Evolutionary conservation across 805 yeast genomes (phyloP), one percentile per base, ranked within the genome.

Genomic region (Nakazawaea ishiwadae): DNA sequence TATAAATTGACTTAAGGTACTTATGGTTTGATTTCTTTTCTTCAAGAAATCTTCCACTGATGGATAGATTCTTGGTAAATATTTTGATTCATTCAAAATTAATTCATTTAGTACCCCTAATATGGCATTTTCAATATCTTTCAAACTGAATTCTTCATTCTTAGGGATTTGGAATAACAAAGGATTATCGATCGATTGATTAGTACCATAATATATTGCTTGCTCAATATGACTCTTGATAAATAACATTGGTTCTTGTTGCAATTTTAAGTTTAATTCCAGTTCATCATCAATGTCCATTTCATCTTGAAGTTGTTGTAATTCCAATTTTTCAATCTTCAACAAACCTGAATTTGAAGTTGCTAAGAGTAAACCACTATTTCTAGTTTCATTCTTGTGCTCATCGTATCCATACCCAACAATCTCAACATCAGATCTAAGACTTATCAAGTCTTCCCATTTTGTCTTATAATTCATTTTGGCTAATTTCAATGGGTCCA

Each of bases 381-480:
- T 32, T 1, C 38, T 23, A 8, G 26, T 8, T 10, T 23, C 26
- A 8, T 7, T 23, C 26, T 23, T 23, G 10, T 23, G 29, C 8
- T 46, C 44, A 57, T n/a, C n/a, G n/a, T 35, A 4, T 55, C 86
- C 87, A 43, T 66, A 59, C 0, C 90, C 89, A 27, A 82, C 61
- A 15, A 87, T 63, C 0, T 66, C 56, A 4, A 80, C 69, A 14
- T 70, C 67, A 1, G 68, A 45, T 45, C 76, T 77, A 48, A 90
- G 73, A 5, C 70, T 62, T 10, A 90, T 67, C 10, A 77, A 65
- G 56, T 91, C 97, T 58, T 89, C 96, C 96, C 96, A 90, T 51
- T 81, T 72, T 44, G 65, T 65, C 44, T 59, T 60, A 32, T 63
- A 56, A 39, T 61, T 62, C 16, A 61, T 51, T 28, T 51, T 51